Percentiles rank a stretch among this genome's conserved stretches.
Conservation (phyloP, 257 asterid genomes). For the Schizonepeta tenuifolia region DNA sequence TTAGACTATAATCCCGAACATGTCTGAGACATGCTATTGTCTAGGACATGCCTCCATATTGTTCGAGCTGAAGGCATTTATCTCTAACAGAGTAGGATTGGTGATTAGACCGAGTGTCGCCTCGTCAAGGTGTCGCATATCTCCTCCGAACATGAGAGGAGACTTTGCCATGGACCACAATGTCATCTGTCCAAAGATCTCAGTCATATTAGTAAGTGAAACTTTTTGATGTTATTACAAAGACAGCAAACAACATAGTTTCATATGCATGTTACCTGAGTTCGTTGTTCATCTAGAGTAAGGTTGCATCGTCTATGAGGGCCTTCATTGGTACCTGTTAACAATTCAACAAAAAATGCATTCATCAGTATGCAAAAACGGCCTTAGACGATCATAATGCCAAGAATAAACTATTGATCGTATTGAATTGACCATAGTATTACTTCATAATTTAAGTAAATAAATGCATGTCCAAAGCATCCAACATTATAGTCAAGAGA, state of each 20-base stretch:
- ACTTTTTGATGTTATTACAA: slow-evolving; percentile 8
- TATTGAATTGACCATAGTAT: not conserved
- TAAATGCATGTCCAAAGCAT: not conserved
- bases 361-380: not conserved
- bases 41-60: slow-evolving; percentile 73
- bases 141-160: slow-evolving; percentile 98
- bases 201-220: not conserved
- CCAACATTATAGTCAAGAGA: not conserved
- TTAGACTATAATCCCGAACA: slow-evolving; percentile 22
- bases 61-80: slow-evolving; percentile 81
- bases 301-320: slow-evolving; percentile 79
- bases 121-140: slow-evolving; percentile 73
- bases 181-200: slow-evolving; percentile 64
- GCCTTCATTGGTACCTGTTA: slow-evolving; percentile 68
- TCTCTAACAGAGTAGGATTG: slow-evolving; percentile 81
- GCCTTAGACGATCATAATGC: not conserved
- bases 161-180: slow-evolving; percentile 94
- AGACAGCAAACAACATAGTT: slow-evolving; percentile 2
- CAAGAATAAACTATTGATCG: not conserved
- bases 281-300: slow-evolving; percentile 66
- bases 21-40: slow-evolving; percentile 21
- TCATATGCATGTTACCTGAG: slow-evolving; percentile 59
- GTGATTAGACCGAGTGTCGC: slow-evolving; percentile 62
- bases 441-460: not conserved
- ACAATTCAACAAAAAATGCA: slow-evolving; percentile 26